A percentile compares a stretch with the other conserved stretches of the same genome.
Evolutionary conservation across 805 yeast genomes (phyloP).

Genomic region (Metschnikowia kofuensis): DNA sequence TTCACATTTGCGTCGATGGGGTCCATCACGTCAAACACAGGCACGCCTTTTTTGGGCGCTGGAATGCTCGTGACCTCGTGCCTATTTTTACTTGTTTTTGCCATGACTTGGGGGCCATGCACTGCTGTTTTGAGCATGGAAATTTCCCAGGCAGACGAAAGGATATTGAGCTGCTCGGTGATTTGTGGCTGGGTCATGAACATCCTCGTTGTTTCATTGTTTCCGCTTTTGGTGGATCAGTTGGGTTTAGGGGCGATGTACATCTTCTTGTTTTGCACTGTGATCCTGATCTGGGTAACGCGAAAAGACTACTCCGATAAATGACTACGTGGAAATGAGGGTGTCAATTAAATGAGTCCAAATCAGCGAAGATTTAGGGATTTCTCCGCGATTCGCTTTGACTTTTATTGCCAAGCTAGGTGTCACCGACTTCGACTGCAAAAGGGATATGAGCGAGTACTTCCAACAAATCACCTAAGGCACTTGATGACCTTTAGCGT

Average conservation of each 20-base stretch:
- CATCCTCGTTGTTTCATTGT: conserved; percentile 20
- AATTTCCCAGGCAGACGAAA: conserved; percentile 22
- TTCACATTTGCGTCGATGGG: conserved; percentile 8
- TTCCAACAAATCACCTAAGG: no score
- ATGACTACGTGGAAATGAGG: neutral
- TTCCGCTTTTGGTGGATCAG: conserved; percentile 21
- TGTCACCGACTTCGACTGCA: no score
- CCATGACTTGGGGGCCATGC: conserved; percentile 35
- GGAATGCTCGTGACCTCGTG: conserved; percentile 18
- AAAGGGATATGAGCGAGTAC: no score
- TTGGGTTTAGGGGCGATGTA: conserved; percentile 21
- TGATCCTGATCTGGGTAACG: conserved; percentile 17
- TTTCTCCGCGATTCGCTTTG: no score
- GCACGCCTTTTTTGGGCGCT: neutral
- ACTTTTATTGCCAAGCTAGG: no score
- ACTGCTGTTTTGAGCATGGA: conserved; percentile 24
- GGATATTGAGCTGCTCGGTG: conserved; percentile 19
- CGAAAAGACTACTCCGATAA: conserved; percentile 1
- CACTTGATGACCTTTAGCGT: no score
- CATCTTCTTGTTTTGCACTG: conserved; percentile 17
- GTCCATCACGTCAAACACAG: neutral
- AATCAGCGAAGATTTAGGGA: no score
- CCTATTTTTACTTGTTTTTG: conserved; percentile 21
- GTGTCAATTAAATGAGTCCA: no score
- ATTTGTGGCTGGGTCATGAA: conserved; percentile 24